Evolutionary conservation across 108 stramenopile species (phyloP), one percentile per base, ranked within the genome.

Genomic region (Fragilaria crotonensis): DNA sequence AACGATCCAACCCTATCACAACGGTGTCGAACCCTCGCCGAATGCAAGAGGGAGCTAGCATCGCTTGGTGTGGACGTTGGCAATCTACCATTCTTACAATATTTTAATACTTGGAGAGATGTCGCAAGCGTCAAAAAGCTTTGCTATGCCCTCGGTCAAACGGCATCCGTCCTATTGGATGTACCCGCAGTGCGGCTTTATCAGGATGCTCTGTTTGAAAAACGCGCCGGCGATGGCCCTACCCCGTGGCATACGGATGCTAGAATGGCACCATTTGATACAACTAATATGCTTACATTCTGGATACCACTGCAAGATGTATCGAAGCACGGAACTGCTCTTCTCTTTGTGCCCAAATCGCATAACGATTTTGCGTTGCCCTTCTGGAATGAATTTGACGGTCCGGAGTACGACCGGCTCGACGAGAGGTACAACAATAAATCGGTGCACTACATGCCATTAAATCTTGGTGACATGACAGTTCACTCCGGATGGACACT

Each of bases 161-260:
- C 78, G 5, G 92, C 92, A 20, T 63, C 80, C 4, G 59, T 75
- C 14, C 54, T 93, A 1, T 32, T 93, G 49, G 77, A 87, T 48
- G 70, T 73, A 5, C 71, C 71, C n/a, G 66, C 68, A 1, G 82
- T 93, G 28, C 74, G 86, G 20, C 68, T 93, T 0, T 93, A 93
- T 48, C 92, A 93, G 61, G 88, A 89, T 65, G 79, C 92, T 14
- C 11, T 89, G 3, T 93, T 93, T 48, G 80, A 78, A 67, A 93
- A 93, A 62, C 79, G 88, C 18, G 27, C 59, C 2, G 64, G 62
- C 3, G 92, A 89, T 62, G 92, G 87, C 3, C 80, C 81, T 54
- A 93, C 92, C 17, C 88, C 85, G 3, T 93, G 85, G 85, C 92
- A 93, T 56, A 78, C 76, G 14, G 92, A 93, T 76, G 73, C 81